Conservation (phyloP, 345 rosid genomes). For the Eutrema yunnanense region DNA sequence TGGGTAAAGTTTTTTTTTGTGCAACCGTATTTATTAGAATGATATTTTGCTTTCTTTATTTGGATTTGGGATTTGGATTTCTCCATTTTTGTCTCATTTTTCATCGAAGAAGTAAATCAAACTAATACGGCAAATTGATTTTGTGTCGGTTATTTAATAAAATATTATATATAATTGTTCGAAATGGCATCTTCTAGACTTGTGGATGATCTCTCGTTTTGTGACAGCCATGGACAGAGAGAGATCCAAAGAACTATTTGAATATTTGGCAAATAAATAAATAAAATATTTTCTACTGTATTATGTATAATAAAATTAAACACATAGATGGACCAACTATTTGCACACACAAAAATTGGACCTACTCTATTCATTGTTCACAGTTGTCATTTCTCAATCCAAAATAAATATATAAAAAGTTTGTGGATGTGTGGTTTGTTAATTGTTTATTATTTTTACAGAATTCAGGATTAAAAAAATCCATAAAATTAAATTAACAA, state of each 20-base stretch:
- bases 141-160: constrained; percentile 4
- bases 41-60: neutral
- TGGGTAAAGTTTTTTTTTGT: too few relatives aligned
- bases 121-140: neutral
- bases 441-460: neutral
- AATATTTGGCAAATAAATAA: neutral
- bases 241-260: neutral
- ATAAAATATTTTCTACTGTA: neutral
- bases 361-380: constrained; percentile 24
- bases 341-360: neutral
- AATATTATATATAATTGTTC: neutral
- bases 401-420: neutral
- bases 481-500: neutral
- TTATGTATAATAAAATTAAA: neutral
- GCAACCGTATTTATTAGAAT: neutral
- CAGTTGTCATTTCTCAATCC: constrained; percentile 25
- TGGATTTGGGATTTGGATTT: neutral
- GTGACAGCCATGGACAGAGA: constrained; percentile 15
- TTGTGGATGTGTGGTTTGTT: neutral
- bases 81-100: neutral
- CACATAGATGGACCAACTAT: constrained; percentile 8
- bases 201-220: constrained; percentile 18
- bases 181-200: constrained; percentile 23
- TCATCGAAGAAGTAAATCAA: neutral
- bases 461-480: neutral